phyloP scores from a whole-genome alignment of 768 basidiomycete species.

The Russula virescens region DNA sequence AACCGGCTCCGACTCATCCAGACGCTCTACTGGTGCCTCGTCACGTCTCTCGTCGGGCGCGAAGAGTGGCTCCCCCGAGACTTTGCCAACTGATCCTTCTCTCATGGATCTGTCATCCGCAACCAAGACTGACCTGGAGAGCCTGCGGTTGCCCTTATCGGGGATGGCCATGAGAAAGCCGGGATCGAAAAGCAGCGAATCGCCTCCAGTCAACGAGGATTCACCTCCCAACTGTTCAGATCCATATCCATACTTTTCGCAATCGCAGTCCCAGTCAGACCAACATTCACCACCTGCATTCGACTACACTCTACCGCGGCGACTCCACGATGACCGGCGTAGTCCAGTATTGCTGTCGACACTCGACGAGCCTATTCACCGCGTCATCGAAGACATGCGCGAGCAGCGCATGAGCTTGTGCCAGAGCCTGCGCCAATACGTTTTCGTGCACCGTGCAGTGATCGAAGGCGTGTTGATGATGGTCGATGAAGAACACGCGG shows the following conservation, averaged over 20 bases:
- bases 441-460: conserved; percentile 85
- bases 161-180: not conserved
- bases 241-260: conserved; percentile 15
- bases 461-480: conserved; percentile 76
- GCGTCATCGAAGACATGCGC: conserved; percentile 87
- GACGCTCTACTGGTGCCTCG: conserved; percentile 18
- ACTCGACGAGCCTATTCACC: conserved; percentile 71
- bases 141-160: conserved; percentile 1
- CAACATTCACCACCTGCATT: conserved; percentile 29
- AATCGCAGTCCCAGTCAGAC: conserved; percentile 16
- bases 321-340: conserved; percentile 41
- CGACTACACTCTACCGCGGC: conserved; percentile 60
- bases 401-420: conserved; percentile 96
- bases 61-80: conserved; percentile 19
- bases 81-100: conserved; percentile 22
- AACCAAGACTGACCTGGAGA: conserved; percentile 10
- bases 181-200: conserved; percentile 8
- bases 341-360: conserved; percentile 57
- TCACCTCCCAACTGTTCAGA: conserved; percentile 15
- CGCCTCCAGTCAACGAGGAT: conserved; percentile 14
- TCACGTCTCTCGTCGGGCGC: conserved; percentile 16
- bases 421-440: conserved; percentile 90
- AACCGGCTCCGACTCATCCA: conserved; percentile 14
- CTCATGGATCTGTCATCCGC: conserved; percentile 18
- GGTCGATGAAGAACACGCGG: conserved; percentile 61